Base-by-base conservation (phyloP, 2,329 filamentous ascomycete genomes). In the Magnaporthales sp. region DNA sequence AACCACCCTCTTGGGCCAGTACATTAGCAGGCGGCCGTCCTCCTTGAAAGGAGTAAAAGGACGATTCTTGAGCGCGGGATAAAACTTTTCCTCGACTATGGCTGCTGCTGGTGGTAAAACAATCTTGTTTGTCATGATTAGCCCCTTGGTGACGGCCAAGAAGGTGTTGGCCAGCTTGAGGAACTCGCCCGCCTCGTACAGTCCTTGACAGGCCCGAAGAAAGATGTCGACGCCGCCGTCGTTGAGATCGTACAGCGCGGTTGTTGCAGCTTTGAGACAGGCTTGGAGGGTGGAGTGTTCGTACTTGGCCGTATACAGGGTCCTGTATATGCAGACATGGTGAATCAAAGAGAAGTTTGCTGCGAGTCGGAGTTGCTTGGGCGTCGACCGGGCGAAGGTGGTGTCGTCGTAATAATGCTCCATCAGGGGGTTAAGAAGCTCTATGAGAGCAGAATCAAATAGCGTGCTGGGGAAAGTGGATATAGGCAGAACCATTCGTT, bases 301-400 rank as follows among this genome's bases (percentile, higher is more conserved):
- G 58, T 70, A 68, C 26, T 66, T 70, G 66, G 71, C 67, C 30
- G 70, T 70, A 46, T 71, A 70, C 1, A 66, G 69, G n/a, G 70
- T 68, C 51, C 74, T 72, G 22, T 73, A 75, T 64, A 71, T 71
- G 65, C 68, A 70, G n/a, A 73, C 56, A 5, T 66, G 38, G 24
- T 63, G 65, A 10, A 72, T 67, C 27, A 73, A 56, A 24, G 64
- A 62, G 24, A 61, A 66, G 24, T 19, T 62, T 22, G 27, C 54
- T 11, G 64, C 56, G 13, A 46, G 15, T 9, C 60, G 58, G 27
- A 66, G 64, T 19, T 58, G 54, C 54, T 19, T 26, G 24, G 64
- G 30, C 19, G 54, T 61, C 22, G 64, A 66, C 15, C 4, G 30
- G 31, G 19, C 51, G 26, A 66, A 62, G 13, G 22, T 22, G 19